Base-by-base conservation (phyloP, 2,329 filamentous ascomycete species). In the Calonectria pseudoturangicola region DNA sequence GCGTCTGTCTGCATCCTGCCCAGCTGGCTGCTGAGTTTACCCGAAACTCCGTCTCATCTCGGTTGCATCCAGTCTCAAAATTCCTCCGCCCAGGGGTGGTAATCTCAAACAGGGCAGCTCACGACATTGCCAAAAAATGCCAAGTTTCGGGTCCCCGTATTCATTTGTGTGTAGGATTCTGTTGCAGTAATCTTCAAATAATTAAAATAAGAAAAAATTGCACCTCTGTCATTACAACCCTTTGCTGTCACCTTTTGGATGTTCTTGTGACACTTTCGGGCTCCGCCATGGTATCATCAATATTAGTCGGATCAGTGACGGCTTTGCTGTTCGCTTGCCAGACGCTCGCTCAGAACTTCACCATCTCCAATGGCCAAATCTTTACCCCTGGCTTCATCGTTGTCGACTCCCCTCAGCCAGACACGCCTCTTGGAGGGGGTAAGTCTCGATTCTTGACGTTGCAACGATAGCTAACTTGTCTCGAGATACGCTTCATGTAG, bases 321-420 rank as follows among this genome's bases (percentile, higher is more conserved):
- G 65, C 54, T n/a, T 63, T 78, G n/a, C 75, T 84, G 16, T 70
- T 82, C 28, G 74, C 76, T 13, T 60, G 68, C 47, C 76, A 72
- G 18, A 72, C 78, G 18, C 72, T 77, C 10, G 85, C 54, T 7
- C 79, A 83, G 50, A 85, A 87, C 73, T 93, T 93, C 77, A 90
- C 88, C 25, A 88, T 91, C 65, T 83, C 90, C 27, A 90, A 90
- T 76, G 92, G 92, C 18, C 92, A 94, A 77, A 89, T 94, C 67
- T 93, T 89, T 78, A 94, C 92, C 0, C 92, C 92, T 0, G 92
- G 93, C 0, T 88, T 94, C 68, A 92, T 89, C 28, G 89, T 94
- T 69, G 84, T 94, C 43, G 89, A 94, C 82, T 88, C 92, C 39
- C 91, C 91, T 15, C 91, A 93, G 74, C 91, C 91, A 6, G 88